Evolutionary conservation across 441 rosid species (phyloP).

Genomic region (Erodium texanum): DNA sequence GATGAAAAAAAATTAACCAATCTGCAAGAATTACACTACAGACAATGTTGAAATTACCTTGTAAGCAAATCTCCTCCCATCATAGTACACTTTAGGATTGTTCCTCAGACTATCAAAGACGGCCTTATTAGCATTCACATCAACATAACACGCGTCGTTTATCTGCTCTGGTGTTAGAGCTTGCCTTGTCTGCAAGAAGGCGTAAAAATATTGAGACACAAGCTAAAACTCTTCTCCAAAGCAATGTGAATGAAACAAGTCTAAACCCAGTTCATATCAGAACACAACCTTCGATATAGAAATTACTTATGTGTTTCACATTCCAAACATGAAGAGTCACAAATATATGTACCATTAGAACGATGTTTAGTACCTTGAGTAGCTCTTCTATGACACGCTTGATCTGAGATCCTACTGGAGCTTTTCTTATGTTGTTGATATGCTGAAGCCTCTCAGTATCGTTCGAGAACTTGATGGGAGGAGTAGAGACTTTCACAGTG

Average conservation of each 20-base stretch:
- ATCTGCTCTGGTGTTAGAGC: slow-evolving; percentile 75
- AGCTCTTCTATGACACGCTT: slow-evolving; percentile 79
- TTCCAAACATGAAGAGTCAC: not conserved
- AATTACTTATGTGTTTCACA: not conserved
- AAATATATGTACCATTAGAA: not conserved
- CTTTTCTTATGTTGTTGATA: slow-evolving; percentile 56
- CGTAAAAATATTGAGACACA: slow-evolving; percentile 1
- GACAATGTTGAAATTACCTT: slow-evolving; percentile 41
- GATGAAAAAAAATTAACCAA: not conserved
- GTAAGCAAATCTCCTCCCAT: slow-evolving; percentile 73
- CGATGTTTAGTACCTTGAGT: slow-evolving; percentile 31
- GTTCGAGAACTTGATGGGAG: slow-evolving; percentile 60
- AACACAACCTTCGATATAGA: not conserved
- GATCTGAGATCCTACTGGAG: slow-evolving; percentile 77
- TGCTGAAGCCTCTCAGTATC: slow-evolving; percentile 67
- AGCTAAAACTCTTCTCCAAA: not conserved
- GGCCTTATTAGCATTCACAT: slow-evolving; percentile 60
- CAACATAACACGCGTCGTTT: slow-evolving; percentile 61
- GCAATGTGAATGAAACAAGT: not conserved
- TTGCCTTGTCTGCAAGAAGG: slow-evolving; percentile 48
- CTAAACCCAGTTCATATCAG: not conserved
- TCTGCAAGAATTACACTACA: not conserved
- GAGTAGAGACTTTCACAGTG: slow-evolving; percentile 31
- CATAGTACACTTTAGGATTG: slow-evolving; percentile 66
- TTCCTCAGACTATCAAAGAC: slow-evolving; percentile 79